Evolutionary conservation across 2,329 filamentous ascomycete genomes (phyloP).

Genomic region (Trichoderma cornu-damae): DNA sequence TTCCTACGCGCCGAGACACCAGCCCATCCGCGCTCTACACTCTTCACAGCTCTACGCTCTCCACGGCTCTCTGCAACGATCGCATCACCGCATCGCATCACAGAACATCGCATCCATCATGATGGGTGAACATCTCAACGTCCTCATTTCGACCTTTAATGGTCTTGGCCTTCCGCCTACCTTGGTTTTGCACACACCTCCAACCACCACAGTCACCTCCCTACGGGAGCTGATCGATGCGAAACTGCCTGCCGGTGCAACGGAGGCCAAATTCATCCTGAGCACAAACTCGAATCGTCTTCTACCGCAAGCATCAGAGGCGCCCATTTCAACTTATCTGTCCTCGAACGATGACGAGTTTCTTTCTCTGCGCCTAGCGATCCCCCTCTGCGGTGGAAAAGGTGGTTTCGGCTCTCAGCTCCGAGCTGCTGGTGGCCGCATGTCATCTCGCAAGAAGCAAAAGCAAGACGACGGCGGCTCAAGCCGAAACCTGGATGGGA

Average conservation of each 20-base stretch:
- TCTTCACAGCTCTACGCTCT: neutral
- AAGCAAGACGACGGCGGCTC: conserved; percentile 82
- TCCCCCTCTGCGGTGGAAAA: conserved; percentile 84
- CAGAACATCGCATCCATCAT: neutral
- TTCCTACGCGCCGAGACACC: neutral
- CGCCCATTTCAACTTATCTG: conserved; percentile 59
- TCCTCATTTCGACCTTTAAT: conserved; percentile 78
- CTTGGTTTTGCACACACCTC: conserved; percentile 66
- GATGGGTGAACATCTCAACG: conserved; percentile 52
- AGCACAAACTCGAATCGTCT: conserved; percentile 77
- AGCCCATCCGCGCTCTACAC: no score
- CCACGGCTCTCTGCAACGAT: neutral
- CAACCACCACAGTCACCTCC: conserved; percentile 60
- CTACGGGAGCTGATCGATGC: conserved; percentile 59
- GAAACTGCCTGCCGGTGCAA: conserved; percentile 56
- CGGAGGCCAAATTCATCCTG: conserved; percentile 61
- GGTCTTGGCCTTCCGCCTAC: conserved; percentile 81
- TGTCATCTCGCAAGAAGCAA: conserved; percentile 91
- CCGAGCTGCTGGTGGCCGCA: conserved; percentile 91
- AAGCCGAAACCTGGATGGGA: conserved; percentile 87
- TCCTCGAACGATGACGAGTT: conserved; percentile 57
- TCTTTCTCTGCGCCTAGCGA: conserved; percentile 73
- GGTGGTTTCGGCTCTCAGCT: conserved; percentile 97
- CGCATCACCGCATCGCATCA: neutral
- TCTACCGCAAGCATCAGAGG: conserved; percentile 50